Evolutionary conservation across 768 basidiomycete species (phyloP), one percentile per base, ranked within the genome.

Genomic region (Pulveroboletus ravenelii): DNA sequence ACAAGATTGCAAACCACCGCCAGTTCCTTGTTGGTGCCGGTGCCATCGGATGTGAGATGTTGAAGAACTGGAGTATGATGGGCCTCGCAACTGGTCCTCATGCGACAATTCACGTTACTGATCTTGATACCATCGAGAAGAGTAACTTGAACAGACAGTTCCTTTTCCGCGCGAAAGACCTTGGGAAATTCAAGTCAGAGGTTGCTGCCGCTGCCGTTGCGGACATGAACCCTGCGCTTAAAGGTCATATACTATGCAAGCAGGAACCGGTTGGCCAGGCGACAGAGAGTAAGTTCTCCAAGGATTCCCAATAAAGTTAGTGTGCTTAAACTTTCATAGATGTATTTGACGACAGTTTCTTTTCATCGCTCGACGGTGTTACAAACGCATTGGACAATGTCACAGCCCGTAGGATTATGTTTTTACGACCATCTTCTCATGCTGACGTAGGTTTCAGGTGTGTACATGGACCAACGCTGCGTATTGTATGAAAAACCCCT

Each of bases 21-120:
- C 90, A 98, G 62, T 99, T 99, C 80, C 79, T 99, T 40, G 96
- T 99, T 49, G 96, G 96, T 9, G 85, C 95, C n/a, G 96, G 96
- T 40, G 96, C 96, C 32, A 98, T 99, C 66, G 96, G 96, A 17
- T 99, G 96, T 65, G 96, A 99, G 73, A 98, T 98, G 96, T 73
- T 99, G 62, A 99, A 99, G 78, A 99, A 98, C 70, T 99, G 96
- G 96, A 89, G 90, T 57, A 89, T 98, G 92, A 95, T 98, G 79
- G 96, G 96, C 53, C 74, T 99, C 41, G 94, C 81, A 7, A 80
- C 85, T 29, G 90, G 90, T 10, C 74, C 80, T 14, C 76, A 83
- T 37, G 96, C 90, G 10, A 71, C 78, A 45, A 89, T 99, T 50
- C 84, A 94, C 60, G 91, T 98, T 49, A 98, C 96, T 6, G 96